These are phyloP conservation scores for Millerago galiae DNA, from an alignment of 805 yeast genomes.

Conservation along the genomic window DNA sequence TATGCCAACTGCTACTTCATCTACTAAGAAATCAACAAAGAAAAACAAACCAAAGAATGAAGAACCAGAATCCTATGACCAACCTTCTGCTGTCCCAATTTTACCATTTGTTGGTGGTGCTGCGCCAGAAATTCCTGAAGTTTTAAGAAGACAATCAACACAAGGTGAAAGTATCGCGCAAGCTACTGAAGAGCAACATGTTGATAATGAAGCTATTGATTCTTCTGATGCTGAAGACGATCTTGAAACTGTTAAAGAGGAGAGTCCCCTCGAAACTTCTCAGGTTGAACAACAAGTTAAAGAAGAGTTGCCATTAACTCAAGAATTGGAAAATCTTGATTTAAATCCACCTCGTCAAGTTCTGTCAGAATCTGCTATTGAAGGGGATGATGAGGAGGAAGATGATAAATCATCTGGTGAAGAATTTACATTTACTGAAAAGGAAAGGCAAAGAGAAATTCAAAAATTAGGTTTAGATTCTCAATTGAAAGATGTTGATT, in stretches of 20 bases:
- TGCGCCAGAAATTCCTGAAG: conserved; percentile 20
- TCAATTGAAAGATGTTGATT: not conserved
- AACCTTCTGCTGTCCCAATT: conserved; percentile 40
- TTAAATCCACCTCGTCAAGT: conserved; percentile 6
- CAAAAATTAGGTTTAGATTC: conserved; percentile 3
- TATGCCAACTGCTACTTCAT: conserved; percentile 29
- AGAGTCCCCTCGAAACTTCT: conserved; percentile 1
- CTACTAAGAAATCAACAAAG: conserved; percentile 19
- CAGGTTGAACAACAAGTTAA: conserved; percentile 8
- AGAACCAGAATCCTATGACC: conserved; percentile 10
- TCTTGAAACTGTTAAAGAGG: not conserved
- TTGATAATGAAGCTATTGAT: conserved; percentile 3
- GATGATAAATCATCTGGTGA: conserved; percentile 17
- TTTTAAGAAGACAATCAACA: conserved; percentile 10
- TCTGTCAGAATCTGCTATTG: conserved; percentile 23
- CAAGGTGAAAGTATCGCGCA: conserved; percentile 7
- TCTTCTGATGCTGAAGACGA: not conserved
- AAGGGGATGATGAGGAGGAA: conserved; percentile 27
- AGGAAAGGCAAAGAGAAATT: conserved; percentile 19
- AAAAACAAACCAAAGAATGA: conserved; percentile 20
- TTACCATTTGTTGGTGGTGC: conserved; percentile 39
- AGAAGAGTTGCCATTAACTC: conserved; percentile 13
- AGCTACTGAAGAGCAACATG: conserved; percentile 4
- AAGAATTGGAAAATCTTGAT: conserved; percentile 14
- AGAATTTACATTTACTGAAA: conserved; percentile 15